Base-by-base conservation (phyloP, 2,329 filamentous ascomycete species). In the Verticillium isaacii region DNA sequence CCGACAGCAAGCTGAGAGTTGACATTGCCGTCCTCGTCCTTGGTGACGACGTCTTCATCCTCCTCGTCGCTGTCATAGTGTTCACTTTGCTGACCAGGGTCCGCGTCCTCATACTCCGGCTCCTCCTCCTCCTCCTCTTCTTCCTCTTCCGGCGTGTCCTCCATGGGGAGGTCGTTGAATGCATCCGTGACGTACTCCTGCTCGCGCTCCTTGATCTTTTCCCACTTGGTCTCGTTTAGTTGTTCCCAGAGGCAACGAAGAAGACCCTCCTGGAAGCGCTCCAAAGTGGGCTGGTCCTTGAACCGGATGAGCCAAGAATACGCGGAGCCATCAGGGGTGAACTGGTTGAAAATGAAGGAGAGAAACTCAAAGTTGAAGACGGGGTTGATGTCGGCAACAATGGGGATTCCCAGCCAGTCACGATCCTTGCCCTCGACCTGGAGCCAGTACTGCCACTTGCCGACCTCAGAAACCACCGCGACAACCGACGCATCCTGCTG, bases 271-370 rank as follows among this genome's bases (percentile, higher is more conserved):
- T 99, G 95, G 74, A 99, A 97, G 32, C 85, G 84, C 73, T 97
- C 93, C 59, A 96, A 82, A 0, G 89, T 88, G 23, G 86, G 80
- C 68, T 93, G 90, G 67, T 97, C 90, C 69, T 90, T 92, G 80
- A 99, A 99, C 15, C 93, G 89, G 39, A 99, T 80, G 15, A 99
- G 84, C 94, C 95, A 99, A 1, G 95, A 99, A 74, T 93, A 96
- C 5, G 95, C 94, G 1, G 90, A 91, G 2, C 93, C 92, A 74
- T 97, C 92, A 39, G 89, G 84, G 15, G 90, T 85, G 73, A 97
- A 98, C 73, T 97, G 93, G 71, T 99, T 99, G 84, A 99, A 99
- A 71, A 99, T 97, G 74, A 98, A 98, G 0, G 94, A 98, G n/a
- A 97, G 82, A 70, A 94, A 98, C 74, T 99, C 95, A 67, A 97